phyloP scores from a whole-genome alignment of 2,329 filamentous ascomycete genomes.

The Aureobasidium sp. region DNA sequence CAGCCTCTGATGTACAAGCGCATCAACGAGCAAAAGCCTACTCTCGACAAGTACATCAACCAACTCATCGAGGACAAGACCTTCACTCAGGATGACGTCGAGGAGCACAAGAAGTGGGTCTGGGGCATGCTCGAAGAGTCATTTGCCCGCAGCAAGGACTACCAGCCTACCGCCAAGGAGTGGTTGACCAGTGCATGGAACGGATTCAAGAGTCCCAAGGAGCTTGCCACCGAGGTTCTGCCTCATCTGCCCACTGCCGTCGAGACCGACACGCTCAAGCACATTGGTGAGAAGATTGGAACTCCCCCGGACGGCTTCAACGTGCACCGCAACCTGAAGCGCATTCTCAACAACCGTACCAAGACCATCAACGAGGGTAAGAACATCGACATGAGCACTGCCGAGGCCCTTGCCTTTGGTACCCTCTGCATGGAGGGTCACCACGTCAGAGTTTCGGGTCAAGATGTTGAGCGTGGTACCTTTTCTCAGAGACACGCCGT shows the following conservation, averaged over 20 bases:
- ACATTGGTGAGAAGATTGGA: conserved; percentile 75
- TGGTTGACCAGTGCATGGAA: conserved; percentile 99
- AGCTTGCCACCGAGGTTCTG: conserved; percentile 86
- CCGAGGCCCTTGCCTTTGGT: conserved; percentile 91
- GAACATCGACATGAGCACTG: conserved; percentile 96
- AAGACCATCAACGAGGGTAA: conserved; percentile 89
- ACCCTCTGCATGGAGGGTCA: conserved; percentile 85
- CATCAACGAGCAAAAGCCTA: conserved; percentile 73
- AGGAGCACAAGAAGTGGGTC: conserved; percentile 99
- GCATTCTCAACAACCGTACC: conserved; percentile 79
- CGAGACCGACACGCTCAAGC: conserved; percentile 60
- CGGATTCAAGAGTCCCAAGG: conserved; percentile 98
- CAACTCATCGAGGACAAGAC: conserved; percentile 86
- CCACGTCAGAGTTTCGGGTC: conserved; percentile 93
- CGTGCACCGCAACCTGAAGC: conserved; percentile 91
- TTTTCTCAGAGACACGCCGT: conserved; percentile 98
- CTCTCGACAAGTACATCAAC: conserved; percentile 84
- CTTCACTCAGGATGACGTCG: conserved; percentile 94
- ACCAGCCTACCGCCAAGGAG: conserved; percentile 91
- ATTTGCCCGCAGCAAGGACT: conserved; percentile 95
- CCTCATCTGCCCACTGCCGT: conserved; percentile 85
- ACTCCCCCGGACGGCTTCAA: conserved; percentile 74
- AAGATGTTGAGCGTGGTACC: conserved; percentile 98
- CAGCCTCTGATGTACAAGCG: conserved; percentile 99
- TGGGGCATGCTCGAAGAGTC: conserved; percentile 99